phyloP scores from a whole-genome alignment of 192 early-diverging fungal species.

The Gigaspora rosea region DNA sequence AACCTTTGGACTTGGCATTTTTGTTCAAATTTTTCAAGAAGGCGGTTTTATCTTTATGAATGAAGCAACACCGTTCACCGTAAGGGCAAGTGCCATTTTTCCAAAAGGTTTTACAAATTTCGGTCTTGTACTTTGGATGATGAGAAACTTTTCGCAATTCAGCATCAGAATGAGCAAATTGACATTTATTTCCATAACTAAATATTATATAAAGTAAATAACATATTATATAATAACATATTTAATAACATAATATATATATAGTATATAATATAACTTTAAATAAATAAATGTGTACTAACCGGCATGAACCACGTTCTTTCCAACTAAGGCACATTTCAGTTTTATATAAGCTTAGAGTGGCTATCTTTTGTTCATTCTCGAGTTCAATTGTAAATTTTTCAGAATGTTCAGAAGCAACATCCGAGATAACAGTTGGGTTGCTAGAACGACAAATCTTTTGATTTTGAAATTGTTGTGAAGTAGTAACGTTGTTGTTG shows the following conservation, averaged over 20 bases:
- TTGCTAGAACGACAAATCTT: background rate
- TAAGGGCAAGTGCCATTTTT: conserved; percentile 91
- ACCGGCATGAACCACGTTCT: conserved; percentile 52
- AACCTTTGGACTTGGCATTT: conserved; percentile 6
- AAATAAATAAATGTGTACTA: conserved; percentile 12
- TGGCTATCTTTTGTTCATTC: conserved; percentile 41
- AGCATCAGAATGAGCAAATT: conserved; percentile 84
- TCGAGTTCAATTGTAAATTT: conserved; percentile 26
- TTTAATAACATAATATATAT: background rate
- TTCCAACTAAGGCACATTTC: conserved; percentile 53
- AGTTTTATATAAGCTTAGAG: conserved; percentile 50
- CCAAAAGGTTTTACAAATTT: conserved; percentile 90
- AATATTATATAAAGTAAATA: background rate
- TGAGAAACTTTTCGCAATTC: conserved; percentile 82
- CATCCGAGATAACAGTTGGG: background rate
- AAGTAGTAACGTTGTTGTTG: background rate
- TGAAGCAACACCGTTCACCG: conserved; percentile 94
- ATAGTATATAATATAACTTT: background rate
- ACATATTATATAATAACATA: no score
- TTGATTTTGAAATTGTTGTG: no score
- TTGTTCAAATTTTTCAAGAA: background rate
- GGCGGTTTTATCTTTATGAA: conserved; percentile 62
- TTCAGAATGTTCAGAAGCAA: conserved; percentile 8
- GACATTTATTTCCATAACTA: conserved; percentile 91
- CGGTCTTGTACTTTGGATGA: conserved; percentile 95